Evolutionary conservation across 2,329 filamentous ascomycete species (phyloP), one percentile per base, ranked within the genome.

Genomic region (Clarireedia homoeocarpa): DNA sequence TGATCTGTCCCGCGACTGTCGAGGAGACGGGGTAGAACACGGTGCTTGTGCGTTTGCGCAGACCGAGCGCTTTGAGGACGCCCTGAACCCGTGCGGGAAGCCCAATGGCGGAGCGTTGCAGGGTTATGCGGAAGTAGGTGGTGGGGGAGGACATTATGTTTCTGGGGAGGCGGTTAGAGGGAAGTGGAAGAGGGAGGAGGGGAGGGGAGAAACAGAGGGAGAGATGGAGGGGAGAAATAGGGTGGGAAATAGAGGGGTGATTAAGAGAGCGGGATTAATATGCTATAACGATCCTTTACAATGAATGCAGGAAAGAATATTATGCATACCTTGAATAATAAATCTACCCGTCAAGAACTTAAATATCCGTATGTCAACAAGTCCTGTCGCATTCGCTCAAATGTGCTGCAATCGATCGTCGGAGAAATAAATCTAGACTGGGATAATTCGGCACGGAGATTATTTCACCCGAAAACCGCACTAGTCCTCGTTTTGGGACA

Each of bases 91-190:
- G 81, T 57, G 76, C 73, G 6, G 86, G 84, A 48, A 89, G 79
- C 61, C 86, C 86, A 67, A 89, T 89, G 63, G 83, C 82, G 58
- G 83, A 87, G 67, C 86, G 84, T 65, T 86, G 75, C 59, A 89
- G 80, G 52, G 85, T 88, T 70, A 89, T 85, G 64, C 84, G 82
- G 75, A 89, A 89, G 74, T 79, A 88, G 38, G 78, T 72, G 79
- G 84, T 84, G 62, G 57, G 68, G 54, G 26, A 30, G 5, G 26
- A n/a, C 5, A 42, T 40, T 1, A 20, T 20, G 2, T 20, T 20
- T 20, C 20, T 20, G 44, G 6, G 3, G 36, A 7, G n/a, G 24
- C 20, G 38, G 54, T 58, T 48, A 10, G 23, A 42, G 24, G 15
- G 30, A 10, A 42, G 5, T 30, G 5, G 24, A 12, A 14, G 49